These are phyloP conservation scores for Solanum chilense DNA, from an alignment of 257 asterid species.

Conservation along the genomic window DNA sequence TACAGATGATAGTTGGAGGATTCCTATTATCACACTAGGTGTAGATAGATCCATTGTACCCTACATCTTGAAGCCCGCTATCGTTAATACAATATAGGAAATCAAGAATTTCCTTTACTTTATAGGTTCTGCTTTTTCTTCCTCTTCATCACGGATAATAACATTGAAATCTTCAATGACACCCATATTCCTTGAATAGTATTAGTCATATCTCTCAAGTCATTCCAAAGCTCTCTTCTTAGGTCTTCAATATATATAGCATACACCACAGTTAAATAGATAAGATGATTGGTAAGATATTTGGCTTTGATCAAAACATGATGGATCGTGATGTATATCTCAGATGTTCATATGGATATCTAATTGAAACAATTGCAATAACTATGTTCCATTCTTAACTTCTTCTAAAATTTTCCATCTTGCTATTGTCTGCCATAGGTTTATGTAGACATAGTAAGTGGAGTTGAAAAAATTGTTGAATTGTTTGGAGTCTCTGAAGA, in stretches of 20 bases:
- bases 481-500: neutral
- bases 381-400: neutral
- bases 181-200: neutral
- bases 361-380: too few relatives aligned
- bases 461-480: too few relatives aligned
- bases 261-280: neutral
- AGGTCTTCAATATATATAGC: neutral
- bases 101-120: too few relatives aligned
- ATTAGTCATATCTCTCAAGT: too few relatives aligned
- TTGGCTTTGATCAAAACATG: neutral
- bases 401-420: too few relatives aligned
- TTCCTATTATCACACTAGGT: too few relatives aligned
- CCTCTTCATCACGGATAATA: neutral
- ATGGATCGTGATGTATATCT: too few relatives aligned
- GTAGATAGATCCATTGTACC: too few relatives aligned
- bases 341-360: neutral
- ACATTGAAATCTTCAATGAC: neutral
- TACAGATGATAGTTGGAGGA: neutral
- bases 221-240: neutral
- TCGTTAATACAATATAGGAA: too few relatives aligned
- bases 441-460: neutral
- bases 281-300: too few relatives aligned
- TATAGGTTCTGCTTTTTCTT: neutral
- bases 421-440: neutral
- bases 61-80: neutral